Percentiles rank a stretch among this genome's conserved stretches.
Evolutionary conservation across 257 asterid species (phyloP).

Genomic region (Solanum paucissectum): DNA sequence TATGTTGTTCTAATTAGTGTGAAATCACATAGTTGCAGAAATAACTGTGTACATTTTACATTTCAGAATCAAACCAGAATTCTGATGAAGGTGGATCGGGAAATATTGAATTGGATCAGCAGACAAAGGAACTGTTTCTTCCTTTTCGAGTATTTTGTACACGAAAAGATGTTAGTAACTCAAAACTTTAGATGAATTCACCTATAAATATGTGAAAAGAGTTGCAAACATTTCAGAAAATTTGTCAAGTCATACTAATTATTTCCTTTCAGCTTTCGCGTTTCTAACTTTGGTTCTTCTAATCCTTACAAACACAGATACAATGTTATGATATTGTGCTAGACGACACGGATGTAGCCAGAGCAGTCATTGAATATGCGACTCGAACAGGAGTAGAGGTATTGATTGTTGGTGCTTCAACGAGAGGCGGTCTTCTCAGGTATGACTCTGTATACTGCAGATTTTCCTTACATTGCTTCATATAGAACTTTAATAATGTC

Average conservation of each 20-base stretch:
- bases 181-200: background rate
- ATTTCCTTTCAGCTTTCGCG: background rate
- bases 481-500: no score
- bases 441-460: background rate
- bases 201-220: background rate
- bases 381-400: slow-evolving; percentile 58
- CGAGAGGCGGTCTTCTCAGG: slow-evolving; percentile 74
- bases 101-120: slow-evolving; percentile 23
- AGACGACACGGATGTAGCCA: slow-evolving; percentile 58
- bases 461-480: background rate
- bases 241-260: background rate
- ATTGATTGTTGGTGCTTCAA: slow-evolving; percentile 64
- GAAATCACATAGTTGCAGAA: background rate
- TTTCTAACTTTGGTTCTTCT: background rate
- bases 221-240: background rate
- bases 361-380: slow-evolving; percentile 55
- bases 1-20: background rate
- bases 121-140: slow-evolving; percentile 52
- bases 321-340: slow-evolving; percentile 60
- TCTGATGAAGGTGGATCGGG: slow-evolving; percentile 25
- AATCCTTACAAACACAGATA: slow-evolving; percentile 21
- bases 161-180: slow-evolving; percentile 48
- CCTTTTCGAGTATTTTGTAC: slow-evolving; percentile 74
- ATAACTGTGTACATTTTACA: background rate
- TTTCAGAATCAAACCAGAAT: slow-evolving; percentile 33